These are phyloP conservation scores for Fagopyrum homotropicum DNA, from an alignment of 148 eudicot genomes.

Conservation along the genomic window DNA sequence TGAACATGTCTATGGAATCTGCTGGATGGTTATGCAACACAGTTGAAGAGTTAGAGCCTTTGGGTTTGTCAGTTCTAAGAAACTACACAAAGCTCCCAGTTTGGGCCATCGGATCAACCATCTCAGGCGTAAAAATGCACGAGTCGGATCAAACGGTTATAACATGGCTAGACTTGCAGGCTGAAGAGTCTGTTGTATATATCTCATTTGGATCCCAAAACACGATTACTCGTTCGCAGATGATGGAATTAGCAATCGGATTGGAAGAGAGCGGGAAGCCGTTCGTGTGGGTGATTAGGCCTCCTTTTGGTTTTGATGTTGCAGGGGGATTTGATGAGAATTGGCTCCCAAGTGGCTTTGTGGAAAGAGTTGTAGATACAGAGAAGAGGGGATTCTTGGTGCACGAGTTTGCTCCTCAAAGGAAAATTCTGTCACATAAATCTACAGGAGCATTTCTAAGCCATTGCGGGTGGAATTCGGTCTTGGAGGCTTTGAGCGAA, in stretches of 20 bases:
- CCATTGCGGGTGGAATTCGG: too few species aligned
- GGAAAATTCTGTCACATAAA: conserved; percentile 49
- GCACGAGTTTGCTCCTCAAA: conserved; percentile 55
- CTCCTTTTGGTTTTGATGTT: conserved; percentile 52
- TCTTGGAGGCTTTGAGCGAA: conserved; percentile 12
- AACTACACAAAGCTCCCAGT: conserved; percentile 36
- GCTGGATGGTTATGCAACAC: conserved; percentile 62
- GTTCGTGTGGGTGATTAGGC: conserved; percentile 75
- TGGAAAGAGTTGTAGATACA: conserved; percentile 23
- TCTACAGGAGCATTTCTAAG: conserved; percentile 19
- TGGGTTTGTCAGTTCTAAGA: conserved; percentile 36
- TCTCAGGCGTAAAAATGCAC: conserved; percentile 6
- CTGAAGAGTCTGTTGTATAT: conserved; percentile 41
- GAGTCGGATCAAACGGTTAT: conserved; percentile 15
- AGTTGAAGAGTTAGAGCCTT: conserved; percentile 54
- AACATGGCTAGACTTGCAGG: conserved; percentile 35
- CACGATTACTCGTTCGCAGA: conserved; percentile 45
- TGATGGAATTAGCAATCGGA: conserved; percentile 72
- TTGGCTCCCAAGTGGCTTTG: conserved; percentile 59
- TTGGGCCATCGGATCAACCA: conserved; percentile 60
- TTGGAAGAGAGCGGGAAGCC: conserved; percentile 45
- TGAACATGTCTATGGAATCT: conserved; percentile 23
- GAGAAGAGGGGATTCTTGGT: conserved; percentile 35
- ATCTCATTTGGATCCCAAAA: conserved; percentile 78
- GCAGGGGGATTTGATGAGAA: conserved; percentile 34